A percentile compares a stretch with the other conserved stretches of the same genome.
phyloP scores from a whole-genome alignment of 495 filamentous ascomycete species.

The Aspergillus funiculosus region DNA sequence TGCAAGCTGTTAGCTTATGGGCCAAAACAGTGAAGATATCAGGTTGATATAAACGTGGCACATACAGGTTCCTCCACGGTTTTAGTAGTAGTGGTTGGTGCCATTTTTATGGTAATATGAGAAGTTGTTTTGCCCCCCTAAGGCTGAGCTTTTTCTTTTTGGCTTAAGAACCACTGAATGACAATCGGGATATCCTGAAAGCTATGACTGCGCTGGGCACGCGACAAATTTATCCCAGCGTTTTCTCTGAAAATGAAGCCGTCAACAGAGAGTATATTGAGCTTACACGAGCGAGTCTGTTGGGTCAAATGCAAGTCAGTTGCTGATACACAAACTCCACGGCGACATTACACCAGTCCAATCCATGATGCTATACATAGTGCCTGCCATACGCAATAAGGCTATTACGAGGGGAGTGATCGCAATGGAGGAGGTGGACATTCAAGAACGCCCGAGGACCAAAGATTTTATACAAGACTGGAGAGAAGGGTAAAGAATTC shows the following conservation, averaged over 20 bases:
- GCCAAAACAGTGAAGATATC: neutral
- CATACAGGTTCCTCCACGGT: constrained; percentile 28
- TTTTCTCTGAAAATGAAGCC: constrained; percentile 4
- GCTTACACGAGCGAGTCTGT: constrained; percentile 19
- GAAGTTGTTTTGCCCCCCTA: too few relatives aligned
- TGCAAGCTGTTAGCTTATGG: constrained; percentile 18
- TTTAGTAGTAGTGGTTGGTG: constrained; percentile 28
- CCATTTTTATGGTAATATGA: constrained; percentile 27
- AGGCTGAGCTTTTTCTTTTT: too few relatives aligned
- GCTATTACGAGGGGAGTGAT: constrained; percentile 19
- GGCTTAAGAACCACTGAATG: neutral
- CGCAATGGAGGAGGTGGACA: neutral
- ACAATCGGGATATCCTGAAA: neutral
- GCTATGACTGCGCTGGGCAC: constrained; percentile 1
- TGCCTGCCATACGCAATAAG: constrained; percentile 24
- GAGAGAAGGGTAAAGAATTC: neutral
- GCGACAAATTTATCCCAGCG: constrained; percentile 1
- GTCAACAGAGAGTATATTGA: constrained; percentile 8
- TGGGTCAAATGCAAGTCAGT: constrained; percentile 20
- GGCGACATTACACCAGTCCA: constrained; percentile 17
- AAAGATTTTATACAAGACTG: constrained; percentile 2
- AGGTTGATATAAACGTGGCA: neutral
- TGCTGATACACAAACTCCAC: constrained; percentile 14
- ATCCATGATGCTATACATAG: constrained; percentile 10
- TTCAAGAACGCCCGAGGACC: neutral